phyloP scores from a whole-genome alignment of 2,329 filamentous ascomycete genomes.

The Fusarium agapanthi region DNA sequence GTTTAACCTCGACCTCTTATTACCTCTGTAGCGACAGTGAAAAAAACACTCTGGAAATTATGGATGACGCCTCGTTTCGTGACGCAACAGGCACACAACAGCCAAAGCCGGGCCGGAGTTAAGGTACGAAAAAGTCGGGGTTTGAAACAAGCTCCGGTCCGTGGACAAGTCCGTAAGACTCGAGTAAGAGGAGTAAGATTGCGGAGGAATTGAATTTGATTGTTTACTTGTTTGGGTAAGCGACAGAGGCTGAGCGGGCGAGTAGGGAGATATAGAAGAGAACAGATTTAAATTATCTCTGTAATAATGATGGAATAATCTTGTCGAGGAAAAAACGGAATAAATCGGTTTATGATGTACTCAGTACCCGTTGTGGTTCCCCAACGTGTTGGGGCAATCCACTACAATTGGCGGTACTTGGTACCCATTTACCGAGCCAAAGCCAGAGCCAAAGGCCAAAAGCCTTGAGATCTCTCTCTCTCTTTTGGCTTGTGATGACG shows the following conservation, averaged over 20 bases:
- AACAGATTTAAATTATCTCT: not conserved
- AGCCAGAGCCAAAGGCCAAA: not conserved
- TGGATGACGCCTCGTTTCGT: slow-evolving; percentile 40
- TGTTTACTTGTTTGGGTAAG: slow-evolving; percentile 24
- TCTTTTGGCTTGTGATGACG: slow-evolving; percentile 37
- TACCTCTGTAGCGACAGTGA: slow-evolving; percentile 27
- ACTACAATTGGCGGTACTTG: slow-evolving; percentile 35
- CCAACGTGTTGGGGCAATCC: slow-evolving; percentile 41
- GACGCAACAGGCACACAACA: slow-evolving; percentile 10
- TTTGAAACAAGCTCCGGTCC: slow-evolving; percentile 34
- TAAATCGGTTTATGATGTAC: slow-evolving; percentile 39
- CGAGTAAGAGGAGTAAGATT: slow-evolving; percentile 5
- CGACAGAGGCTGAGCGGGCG: not conserved
- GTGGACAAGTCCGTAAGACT: slow-evolving; percentile 32
- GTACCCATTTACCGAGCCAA: not conserved
- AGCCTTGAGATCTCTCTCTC: not conserved
- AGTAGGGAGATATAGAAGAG: not conserved
- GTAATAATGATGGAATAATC: not conserved
- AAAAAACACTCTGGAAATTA: slow-evolving; percentile 26
- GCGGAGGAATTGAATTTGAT: not conserved
- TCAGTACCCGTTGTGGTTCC: slow-evolving; percentile 19
- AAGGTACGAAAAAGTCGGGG: slow-evolving; percentile 30
- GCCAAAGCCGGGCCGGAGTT: slow-evolving; percentile 34
- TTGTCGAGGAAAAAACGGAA: slow-evolving; percentile 27
- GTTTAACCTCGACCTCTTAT: slow-evolving; percentile 27